Evolutionary conservation across 2,329 filamentous ascomycete species (phyloP), one percentile per base, ranked within the genome.

Genomic region (Colletotrichum neosansevieriae): DNA sequence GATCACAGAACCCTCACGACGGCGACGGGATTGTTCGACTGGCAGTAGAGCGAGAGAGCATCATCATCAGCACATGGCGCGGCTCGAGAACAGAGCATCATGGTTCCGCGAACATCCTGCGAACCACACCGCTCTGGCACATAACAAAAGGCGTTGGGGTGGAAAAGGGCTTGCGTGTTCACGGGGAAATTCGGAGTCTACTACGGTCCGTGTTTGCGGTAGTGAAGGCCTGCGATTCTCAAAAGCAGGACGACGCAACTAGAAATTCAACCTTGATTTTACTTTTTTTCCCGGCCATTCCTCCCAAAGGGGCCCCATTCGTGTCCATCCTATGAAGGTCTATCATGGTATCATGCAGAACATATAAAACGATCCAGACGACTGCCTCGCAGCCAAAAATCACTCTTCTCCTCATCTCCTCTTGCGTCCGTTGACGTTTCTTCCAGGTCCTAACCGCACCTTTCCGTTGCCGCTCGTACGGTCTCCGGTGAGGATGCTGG

Each of bases 391-490:
- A 54, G 15, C 54, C 40, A 19, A 29, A 29, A 24, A 19, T 38
- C 19, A 5, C 47, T 44, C 10, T 36, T 40, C 7, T 29, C 6
- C 49, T 42, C 24, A 64, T 57, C 32, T 67, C 15, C 36, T 56
- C 59, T 57, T 51, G 21, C 70, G 54, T 13, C 58, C 29, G 80
- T 99, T 99, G 59, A 98, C 88, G 76, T 91, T 94, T 76, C 90
- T 89, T 9, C 96, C 96, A 11, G 93, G 94, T 9, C 96, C 96
- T 11, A 98, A 89, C 76, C 89, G 91, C 68, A 93, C 88, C 79
- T 88, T 91, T 0, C 91, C 92, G 2, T 88, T 87, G 4, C 81
- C 81, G 51, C 86, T 87, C 7, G 77, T 86, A 9, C 95, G 85
- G 74, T 94, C 89, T 0, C 96, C 96, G 1, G 89, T 96, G 75